phyloP scores from a whole-genome alignment of 352 stramenopile species.

The Globisporangium spinosum region DNA sequence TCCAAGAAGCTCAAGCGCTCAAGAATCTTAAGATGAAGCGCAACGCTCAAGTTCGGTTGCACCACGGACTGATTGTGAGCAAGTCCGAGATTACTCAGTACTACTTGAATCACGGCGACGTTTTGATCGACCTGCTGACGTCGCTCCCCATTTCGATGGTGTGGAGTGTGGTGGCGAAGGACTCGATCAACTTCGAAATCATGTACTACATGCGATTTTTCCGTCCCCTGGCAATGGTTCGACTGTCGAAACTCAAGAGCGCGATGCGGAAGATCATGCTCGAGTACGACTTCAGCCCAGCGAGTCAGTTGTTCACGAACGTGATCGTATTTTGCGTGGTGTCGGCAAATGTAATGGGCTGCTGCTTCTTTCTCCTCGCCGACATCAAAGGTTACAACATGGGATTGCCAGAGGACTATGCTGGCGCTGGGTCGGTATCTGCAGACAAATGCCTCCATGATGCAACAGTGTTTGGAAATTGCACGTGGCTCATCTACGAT shows the following conservation, averaged over 20 bases:
- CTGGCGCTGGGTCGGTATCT: constrained; percentile 29
- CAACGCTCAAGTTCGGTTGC: background rate
- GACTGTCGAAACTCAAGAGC: constrained; percentile 16
- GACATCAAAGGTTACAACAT: constrained; percentile 13
- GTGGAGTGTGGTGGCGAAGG: constrained; percentile 19
- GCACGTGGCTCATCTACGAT: constrained; percentile 72
- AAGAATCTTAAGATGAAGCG: constrained; percentile 4
- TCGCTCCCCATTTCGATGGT: constrained; percentile 23
- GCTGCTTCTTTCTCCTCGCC: constrained; percentile 24
- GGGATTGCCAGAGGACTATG: background rate
- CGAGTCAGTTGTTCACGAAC: constrained; percentile 22
- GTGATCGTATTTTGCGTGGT: constrained; percentile 16
- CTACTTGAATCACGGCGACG: constrained; percentile 20
- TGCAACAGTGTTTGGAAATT: constrained; percentile 50
- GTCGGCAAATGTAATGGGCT: constrained; percentile 18
- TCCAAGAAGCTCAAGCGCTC: background rate
- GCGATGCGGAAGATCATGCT: constrained; percentile 31
- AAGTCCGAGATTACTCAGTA: constrained; percentile 4
- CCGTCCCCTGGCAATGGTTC: constrained; percentile 19
- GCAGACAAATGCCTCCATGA: constrained; percentile 40
- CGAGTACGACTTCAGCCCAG: constrained; percentile 22
- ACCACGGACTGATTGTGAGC: constrained; percentile 2
- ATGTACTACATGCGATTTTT: constrained; percentile 24
- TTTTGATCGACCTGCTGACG: constrained; percentile 14
- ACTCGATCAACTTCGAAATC: constrained; percentile 18